Evolutionary conservation across 2,329 filamentous ascomycete genomes (phyloP).

Genomic region (Dactylonectria macrodidyma): DNA sequence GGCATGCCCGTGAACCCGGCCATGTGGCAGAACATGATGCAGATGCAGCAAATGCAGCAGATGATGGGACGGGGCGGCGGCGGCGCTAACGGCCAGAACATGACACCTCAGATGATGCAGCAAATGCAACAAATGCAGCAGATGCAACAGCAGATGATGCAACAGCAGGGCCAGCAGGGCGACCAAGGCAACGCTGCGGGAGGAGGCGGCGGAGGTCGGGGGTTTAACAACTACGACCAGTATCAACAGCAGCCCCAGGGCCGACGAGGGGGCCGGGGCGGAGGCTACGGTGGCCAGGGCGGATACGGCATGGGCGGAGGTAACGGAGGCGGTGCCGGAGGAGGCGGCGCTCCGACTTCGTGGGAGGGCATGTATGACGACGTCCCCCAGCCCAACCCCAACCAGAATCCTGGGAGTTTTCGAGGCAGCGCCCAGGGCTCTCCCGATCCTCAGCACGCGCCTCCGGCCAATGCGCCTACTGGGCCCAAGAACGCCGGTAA

Average conservation of each 20-base stretch:
- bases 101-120: conserved; percentile 71
- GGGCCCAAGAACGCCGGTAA: conserved; percentile 96
- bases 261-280: conserved; percentile 51
- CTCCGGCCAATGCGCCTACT: conserved; percentile 80
- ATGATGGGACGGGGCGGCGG: conserved; percentile 64
- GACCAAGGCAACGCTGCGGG: conserved; percentile 49
- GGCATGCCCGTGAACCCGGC: conserved; percentile 81
- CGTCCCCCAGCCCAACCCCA: conserved; percentile 84
- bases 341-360: conserved; percentile 78
- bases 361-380: conserved; percentile 99
- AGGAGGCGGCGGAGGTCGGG: conserved; percentile 38
- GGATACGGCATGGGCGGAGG: conserved; percentile 41
- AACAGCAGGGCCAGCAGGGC: conserved; percentile 55
- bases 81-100: conserved; percentile 55
- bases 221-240: conserved; percentile 53
- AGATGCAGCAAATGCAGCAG: conserved; percentile 79
- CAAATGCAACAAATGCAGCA: conserved; percentile 67
- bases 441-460: conserved; percentile 61
- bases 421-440: conserved; percentile 60
- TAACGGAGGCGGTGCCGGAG: conserved; percentile 49
- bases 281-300: conserved; percentile 47
- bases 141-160: conserved; percentile 59
- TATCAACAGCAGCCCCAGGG: conserved; percentile 63
- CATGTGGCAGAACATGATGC: conserved; percentile 83
- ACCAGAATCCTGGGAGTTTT: conserved; percentile 57